A percentile compares a stretch with the other conserved stretches of the same genome.
These are phyloP conservation scores for Artemisia argyi DNA, from an alignment of 129 eudicot genomes.

Conservation along the genomic window DNA sequence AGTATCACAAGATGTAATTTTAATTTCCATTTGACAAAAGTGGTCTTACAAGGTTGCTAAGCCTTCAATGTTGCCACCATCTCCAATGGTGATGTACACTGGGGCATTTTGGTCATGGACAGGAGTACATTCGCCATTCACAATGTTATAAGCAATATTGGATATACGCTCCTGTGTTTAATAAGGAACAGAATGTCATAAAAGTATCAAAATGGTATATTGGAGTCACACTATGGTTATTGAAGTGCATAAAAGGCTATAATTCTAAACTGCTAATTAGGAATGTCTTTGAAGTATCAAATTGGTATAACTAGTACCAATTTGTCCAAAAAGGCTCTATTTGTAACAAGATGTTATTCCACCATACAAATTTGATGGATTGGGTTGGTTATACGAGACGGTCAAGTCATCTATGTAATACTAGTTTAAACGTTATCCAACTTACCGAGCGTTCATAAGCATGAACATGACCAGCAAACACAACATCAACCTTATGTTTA, in stretches of 20 bases:
- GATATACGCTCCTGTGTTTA: conserved; percentile 52
- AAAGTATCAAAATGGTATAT: neutral
- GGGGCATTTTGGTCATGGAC: conserved; percentile 54
- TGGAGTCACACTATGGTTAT: neutral
- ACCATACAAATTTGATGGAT: no score
- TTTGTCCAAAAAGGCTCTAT: no score
- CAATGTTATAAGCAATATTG: conserved; percentile 61
- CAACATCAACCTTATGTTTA: conserved; percentile 73
- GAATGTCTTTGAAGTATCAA: no score
- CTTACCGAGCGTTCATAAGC: conserved; percentile 87
- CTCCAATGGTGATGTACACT: conserved; percentile 67
- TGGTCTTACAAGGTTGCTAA: conserved; percentile 53
- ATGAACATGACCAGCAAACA: conserved; percentile 90
- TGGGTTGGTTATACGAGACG: neutral
- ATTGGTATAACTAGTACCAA: no score
- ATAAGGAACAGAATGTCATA: neutral
- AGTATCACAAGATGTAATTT: neutral
- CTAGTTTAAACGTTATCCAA: neutral
- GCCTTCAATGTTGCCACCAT: conserved; percentile 69
- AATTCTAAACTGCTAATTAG: no score
- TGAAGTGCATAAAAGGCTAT: no score
- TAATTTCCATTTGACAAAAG: neutral
- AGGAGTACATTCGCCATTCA: conserved; percentile 54
- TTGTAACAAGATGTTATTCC: no score
- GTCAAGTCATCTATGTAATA: neutral